phyloP scores from a whole-genome alignment of 1,139 yeast species.

The Lizanozyma gosingica region DNA sequence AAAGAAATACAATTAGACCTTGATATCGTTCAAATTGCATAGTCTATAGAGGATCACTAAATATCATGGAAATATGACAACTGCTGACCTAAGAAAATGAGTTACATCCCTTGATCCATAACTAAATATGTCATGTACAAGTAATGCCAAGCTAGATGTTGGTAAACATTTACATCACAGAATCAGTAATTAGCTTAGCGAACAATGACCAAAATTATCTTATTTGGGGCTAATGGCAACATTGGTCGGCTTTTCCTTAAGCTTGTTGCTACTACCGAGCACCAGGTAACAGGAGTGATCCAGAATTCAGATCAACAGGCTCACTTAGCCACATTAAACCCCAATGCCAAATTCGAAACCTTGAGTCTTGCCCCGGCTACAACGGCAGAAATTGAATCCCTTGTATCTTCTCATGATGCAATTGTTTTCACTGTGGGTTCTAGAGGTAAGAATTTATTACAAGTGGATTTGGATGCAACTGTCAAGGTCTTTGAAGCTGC shows the following conservation, averaged over 20 bases:
- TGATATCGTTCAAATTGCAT: too few species aligned
- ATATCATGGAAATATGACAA: too few species aligned
- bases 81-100: too few species aligned
- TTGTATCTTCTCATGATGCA: conserved; percentile 42
- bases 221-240: conserved; percentile 56
- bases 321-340: conserved; percentile 23
- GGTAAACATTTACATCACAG: too few species aligned
- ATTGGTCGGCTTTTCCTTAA: conserved; percentile 35
- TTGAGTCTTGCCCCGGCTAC: conserved; percentile 29
- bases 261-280: conserved; percentile 19
- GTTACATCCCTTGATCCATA: too few species aligned
- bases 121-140: too few species aligned
- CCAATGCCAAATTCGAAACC: conserved; percentile 26
- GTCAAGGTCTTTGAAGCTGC: conserved; percentile 52
- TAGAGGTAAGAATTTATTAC: conserved; percentile 45
- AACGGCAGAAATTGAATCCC: conserved; percentile 23
- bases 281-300: conserved; percentile 41
- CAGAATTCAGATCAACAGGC: conserved; percentile 38
- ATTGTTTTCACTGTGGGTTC: conserved; percentile 61
- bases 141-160: too few species aligned
- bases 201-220: background rate
- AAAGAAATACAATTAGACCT: too few species aligned
- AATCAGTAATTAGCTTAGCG: too few species aligned
- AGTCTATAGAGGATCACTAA: too few species aligned
- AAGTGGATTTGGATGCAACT: conserved; percentile 56